Base-by-base conservation (phyloP, 345 rosid genomes). In the Ceriops tagal region DNA sequence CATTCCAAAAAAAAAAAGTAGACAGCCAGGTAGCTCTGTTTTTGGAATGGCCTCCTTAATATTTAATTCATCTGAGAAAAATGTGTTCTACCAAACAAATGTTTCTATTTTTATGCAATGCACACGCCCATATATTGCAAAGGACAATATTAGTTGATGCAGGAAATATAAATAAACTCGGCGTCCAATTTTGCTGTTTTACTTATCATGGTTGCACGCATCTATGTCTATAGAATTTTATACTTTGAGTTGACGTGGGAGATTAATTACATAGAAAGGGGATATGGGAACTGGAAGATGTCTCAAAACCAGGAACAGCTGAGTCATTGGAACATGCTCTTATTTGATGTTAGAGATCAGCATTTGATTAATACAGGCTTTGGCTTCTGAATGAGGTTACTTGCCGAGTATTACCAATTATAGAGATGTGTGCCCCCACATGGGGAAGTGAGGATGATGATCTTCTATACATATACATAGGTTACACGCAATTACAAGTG, bases 351-450 rank as follows among this genome's bases (percentile, higher is more conserved):
- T 61, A 39, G 67, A 53, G 32, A 18, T 13, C 49, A 39, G 49
- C 3, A 43, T 43, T 43, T 43, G 18, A 43, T 13, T 43, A 43
- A 43, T 43, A 43, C 49, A 43, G 49, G 16, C 49, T 43, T 18
- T 70, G 18, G 15, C 15, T 13, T 65, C 51, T 47, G 20, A 5
- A 26, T 6, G 31, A 56, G 67, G 34, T 35, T 9, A 31, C 56
- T 62, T 72, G 1, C 70, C 21, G 9, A 10, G 19, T 18, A 13
- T 30, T 47, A n/a, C 61, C 49, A 31, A 37, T 66, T 67, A 59
- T 61, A 53, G 71, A 64, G 62, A 35, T 39, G 68, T 49, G 59
- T 68, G 66, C 64, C 70, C 67, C 72, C 66, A 19, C 34, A 3
- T 31, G 39, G 58, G 57, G 67, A 58, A 52, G 27, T 13, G 55